These are phyloP conservation scores for Pythium biforme DNA, from an alignment of 352 stramenopile species.

Conservation along the genomic window DNA sequence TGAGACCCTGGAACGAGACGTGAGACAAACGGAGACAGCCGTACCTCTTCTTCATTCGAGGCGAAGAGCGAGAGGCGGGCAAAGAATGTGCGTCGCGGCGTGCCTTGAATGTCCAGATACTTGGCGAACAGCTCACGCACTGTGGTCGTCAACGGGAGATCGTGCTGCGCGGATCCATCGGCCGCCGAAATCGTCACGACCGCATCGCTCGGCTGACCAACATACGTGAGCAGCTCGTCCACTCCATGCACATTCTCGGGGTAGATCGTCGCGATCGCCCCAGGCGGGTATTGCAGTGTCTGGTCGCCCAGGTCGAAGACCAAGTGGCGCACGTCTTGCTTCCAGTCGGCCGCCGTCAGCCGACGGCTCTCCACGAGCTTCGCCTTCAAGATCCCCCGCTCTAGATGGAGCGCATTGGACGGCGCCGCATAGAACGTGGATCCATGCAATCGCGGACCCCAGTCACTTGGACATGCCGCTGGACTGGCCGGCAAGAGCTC, in stretches of 20 bases:
- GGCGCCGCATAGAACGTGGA: conserved; percentile 69
- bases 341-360: conserved; percentile 69
- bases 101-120: conserved; percentile 87
- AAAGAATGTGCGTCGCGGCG: conserved; percentile 86
- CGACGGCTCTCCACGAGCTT: conserved; percentile 61
- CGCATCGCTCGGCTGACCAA: conserved; percentile 34
- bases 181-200: conserved; percentile 50
- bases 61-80: conserved; percentile 84
- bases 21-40: too few relatives aligned
- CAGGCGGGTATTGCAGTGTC: conserved; percentile 45
- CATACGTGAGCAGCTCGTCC: conserved; percentile 63
- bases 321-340: conserved; percentile 79
- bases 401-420: conserved; percentile 35
- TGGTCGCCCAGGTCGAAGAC: conserved; percentile 52
- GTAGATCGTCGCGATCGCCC: conserved; percentile 76
- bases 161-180: conserved; percentile 42
- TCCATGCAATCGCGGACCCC: too few relatives aligned
- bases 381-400: conserved; percentile 49
- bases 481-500: conserved; percentile 9
- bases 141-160: conserved; percentile 54
- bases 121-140: conserved; percentile 73
- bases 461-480: not conserved
- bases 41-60: conserved; percentile 73
- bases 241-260: conserved; percentile 75
- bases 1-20: too few relatives aligned